phyloP scores from a whole-genome alignment of 2,329 filamentous ascomycete species.

The Cyphellophora europaea region DNA sequence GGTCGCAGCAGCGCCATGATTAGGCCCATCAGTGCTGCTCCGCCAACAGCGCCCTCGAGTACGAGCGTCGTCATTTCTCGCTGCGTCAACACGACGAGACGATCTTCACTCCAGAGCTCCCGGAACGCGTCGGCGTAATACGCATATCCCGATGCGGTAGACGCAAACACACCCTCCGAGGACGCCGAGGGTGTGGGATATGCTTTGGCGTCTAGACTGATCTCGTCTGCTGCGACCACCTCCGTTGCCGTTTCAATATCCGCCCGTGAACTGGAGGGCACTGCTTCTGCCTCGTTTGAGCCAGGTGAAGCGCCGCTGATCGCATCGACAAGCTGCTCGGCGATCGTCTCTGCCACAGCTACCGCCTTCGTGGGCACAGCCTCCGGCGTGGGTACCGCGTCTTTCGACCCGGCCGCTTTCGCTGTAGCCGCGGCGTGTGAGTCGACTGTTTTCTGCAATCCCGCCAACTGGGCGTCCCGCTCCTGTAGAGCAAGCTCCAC shows the following conservation, averaged over 20 bases:
- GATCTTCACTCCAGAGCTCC: conserved; percentile 59
- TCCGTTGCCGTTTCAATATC: conserved; percentile 11
- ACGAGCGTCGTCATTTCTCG: conserved; percentile 61
- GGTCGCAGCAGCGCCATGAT: conserved; percentile 42
- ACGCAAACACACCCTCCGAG: conserved; percentile 13
- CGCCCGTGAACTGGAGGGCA: background rate
- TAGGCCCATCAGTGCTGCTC: conserved; percentile 51
- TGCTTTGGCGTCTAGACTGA: conserved; percentile 7
- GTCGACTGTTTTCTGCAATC: background rate
- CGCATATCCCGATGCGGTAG: conserved; percentile 23
- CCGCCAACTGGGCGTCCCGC: conserved; percentile 35
- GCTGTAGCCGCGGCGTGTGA: conserved; percentile 2
- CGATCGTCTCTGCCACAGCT: conserved; percentile 14
- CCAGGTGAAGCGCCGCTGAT: conserved; percentile 3
- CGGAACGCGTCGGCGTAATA: conserved; percentile 41
- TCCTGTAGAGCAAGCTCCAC: conserved; percentile 62
- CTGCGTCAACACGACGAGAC: conserved; percentile 51
- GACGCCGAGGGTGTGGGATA: conserved; percentile 6
- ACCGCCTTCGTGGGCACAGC: conserved; percentile 6
- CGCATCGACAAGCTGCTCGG: conserved; percentile 12
- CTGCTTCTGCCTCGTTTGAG: background rate
- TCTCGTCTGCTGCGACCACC: conserved; percentile 5
- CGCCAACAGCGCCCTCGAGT: conserved; percentile 56
- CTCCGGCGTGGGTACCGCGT: background rate
- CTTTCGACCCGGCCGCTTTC: background rate